Percentiles rank a stretch among this genome's conserved stretches.
phyloP scores from a whole-genome alignment of 208 protist species.

The Acanthamoeba castellanii region DNA sequence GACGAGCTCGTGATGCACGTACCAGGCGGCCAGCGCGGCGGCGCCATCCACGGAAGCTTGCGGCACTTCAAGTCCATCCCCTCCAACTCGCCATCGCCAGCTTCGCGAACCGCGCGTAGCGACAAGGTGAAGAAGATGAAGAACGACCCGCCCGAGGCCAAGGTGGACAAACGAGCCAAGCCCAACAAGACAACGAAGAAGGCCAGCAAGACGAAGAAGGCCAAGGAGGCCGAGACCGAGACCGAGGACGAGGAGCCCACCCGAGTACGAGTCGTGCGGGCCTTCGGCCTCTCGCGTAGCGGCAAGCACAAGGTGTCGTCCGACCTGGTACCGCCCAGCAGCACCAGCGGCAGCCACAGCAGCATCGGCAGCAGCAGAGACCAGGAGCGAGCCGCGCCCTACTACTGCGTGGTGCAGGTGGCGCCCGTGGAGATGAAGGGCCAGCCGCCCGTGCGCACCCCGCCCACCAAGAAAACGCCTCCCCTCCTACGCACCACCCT shows the following conservation, averaged over 20 bases:
- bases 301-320: background rate
- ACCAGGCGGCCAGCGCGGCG: too few relatives aligned
- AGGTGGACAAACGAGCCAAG: background rate
- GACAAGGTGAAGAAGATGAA: too few relatives aligned
- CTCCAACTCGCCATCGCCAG: too few relatives aligned
- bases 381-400: background rate
- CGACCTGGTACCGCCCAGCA: background rate
- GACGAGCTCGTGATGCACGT: too few relatives aligned
- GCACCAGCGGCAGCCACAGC: background rate
- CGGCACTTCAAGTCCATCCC: too few relatives aligned
- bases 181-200: background rate
- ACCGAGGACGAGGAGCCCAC: background rate
- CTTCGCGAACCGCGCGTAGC: too few relatives aligned
- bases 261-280: background rate
- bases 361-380: background rate
- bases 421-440: background rate
- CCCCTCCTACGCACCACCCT: background rate
- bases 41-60: too few relatives aligned
- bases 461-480: background rate
- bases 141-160: too few relatives aligned
- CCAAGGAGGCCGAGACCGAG: conserved; percentile 10
- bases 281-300: background rate
- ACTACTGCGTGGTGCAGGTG: background rate
- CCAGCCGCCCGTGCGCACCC: too few relatives aligned
- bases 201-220: too few relatives aligned